Evolutionary conservation across 2,329 filamentous ascomycete genomes (phyloP), one percentile per base, ranked within the genome.

Genomic region (Cladosporium phlei): DNA sequence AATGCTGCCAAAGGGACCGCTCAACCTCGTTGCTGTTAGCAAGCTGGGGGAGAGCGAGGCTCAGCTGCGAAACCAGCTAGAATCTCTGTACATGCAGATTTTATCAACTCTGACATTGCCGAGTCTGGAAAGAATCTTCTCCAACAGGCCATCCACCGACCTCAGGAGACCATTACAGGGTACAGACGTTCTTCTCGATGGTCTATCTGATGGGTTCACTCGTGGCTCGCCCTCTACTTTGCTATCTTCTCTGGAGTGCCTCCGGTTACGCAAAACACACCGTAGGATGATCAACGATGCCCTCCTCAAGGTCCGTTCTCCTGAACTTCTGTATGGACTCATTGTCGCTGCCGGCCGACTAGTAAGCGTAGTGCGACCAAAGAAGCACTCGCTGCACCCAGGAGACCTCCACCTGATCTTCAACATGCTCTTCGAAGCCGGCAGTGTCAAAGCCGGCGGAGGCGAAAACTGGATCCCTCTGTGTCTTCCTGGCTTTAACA

Each of bases 401-500:
- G 91, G 90, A 53, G 93, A 98, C 63, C 75, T 98, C 19, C 91
- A 96, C 61, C 78, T 98, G 35, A 90, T 98, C 51, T 98, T 98
- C 75, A 97, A 97, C 63, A 98, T 98, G 94, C 80, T 98, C 2
- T 98, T 98, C 59, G 90, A 95, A 69, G 93, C 91, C 2, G 88
- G 88, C 38, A 86, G 88, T 33, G 85, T 98, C 63, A 91, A 93
- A 63, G 85, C 88, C 16, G 90, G 87, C 5, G 89, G 80, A n/a
- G 93, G 91, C 22, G 93, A 98, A 67, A 96, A 91, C 59, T 98
- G 93, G 93, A 91, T 97, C 38, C 93, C 93, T 0, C 76, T 98
- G 5, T 98, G 93, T 59, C 77, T 98, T 3, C 94, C 93, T 0
- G 91, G 90, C 4, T 98, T 98, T 71, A 98, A 98, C 70, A 97